Percentiles rank a stretch among this genome's conserved stretches.
Conservation (phyloP, 2,329 filamentous ascomycete genomes). For the Aureobasidium melanogenum region DNA sequence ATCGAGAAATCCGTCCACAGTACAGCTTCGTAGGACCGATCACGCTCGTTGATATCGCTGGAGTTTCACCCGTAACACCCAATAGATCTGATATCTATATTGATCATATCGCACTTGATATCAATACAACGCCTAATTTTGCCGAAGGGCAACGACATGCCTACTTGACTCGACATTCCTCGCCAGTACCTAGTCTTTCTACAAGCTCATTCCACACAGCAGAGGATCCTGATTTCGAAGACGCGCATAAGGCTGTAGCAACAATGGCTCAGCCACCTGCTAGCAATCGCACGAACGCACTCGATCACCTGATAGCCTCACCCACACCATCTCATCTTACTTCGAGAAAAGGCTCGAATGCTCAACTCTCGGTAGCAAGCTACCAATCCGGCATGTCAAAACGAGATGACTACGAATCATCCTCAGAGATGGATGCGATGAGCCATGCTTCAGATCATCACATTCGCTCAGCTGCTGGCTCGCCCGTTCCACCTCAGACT, state of each 20-base stretch:
- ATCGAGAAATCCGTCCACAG: not conserved
- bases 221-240: not conserved
- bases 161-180: not conserved
- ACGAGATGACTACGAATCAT: slow-evolving; percentile 34
- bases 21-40: not conserved
- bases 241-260: not conserved
- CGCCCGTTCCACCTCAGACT: slow-evolving; percentile 12
- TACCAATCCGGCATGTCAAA: slow-evolving; percentile 39
- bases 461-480: not conserved
- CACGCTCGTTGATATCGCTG: not conserved
- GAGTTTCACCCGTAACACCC: not conserved
- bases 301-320: slow-evolving; percentile 37
- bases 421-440: slow-evolving; percentile 26
- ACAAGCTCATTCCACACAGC: slow-evolving; percentile 5
- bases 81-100: too few species aligned
- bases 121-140: not conserved
- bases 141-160: not conserved
- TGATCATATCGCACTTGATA: not conserved
- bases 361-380: slow-evolving; percentile 33
- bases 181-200: not conserved
- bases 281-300: slow-evolving; percentile 33
- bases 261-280: not conserved
- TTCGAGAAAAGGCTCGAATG: slow-evolving; percentile 26
- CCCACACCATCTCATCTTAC: slow-evolving; percentile 36
- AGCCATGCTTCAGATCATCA: slow-evolving; percentile 17